phyloP scores from a whole-genome alignment of 495 filamentous ascomycete species.

The Filosporella fistucella region DNA sequence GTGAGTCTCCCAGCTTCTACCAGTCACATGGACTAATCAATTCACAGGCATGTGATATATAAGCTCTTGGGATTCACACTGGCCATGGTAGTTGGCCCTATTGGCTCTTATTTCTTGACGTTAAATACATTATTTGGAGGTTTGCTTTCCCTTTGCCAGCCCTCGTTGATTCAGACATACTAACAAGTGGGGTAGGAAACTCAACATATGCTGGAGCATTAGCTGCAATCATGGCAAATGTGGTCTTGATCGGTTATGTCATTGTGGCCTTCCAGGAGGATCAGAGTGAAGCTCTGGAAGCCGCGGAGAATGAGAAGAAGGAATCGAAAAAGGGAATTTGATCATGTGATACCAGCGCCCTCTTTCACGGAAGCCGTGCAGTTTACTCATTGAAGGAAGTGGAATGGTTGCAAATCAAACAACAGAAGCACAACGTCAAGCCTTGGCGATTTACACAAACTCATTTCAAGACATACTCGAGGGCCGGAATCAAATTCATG shows the following conservation, averaged over 20 bases:
- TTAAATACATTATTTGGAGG: constrained; percentile 73
- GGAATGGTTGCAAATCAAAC: no score
- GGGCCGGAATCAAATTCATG: no score
- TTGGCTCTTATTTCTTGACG: constrained; percentile 82
- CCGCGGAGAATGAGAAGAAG: constrained; percentile 48
- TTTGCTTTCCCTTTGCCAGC: constrained; percentile 31
- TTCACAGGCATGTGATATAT: constrained; percentile 70
- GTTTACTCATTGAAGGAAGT: no score
- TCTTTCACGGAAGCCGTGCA: no score
- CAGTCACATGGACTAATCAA: constrained; percentile 9
- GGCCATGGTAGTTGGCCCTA: constrained; percentile 82
- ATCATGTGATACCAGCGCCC: neutral
- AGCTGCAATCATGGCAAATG: constrained; percentile 86
- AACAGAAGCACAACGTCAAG: no score
- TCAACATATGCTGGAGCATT: constrained; percentile 78
- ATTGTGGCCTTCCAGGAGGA: constrained; percentile 91
- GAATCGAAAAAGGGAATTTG: constrained; percentile 1
- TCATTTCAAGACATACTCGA: no score
- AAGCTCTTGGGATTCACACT: constrained; percentile 88
- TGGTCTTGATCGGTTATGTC: constrained; percentile 86
- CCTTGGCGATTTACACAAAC: no score
- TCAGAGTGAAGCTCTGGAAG: constrained; percentile 48
- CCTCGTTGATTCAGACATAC: constrained; percentile 1
- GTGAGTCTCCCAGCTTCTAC: constrained; percentile 39
- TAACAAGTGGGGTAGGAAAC: constrained; percentile 61